These are phyloP conservation scores for Teunomyces aglyptinius DNA, from an alignment of 805 yeast species.

Conservation along the genomic window DNA sequence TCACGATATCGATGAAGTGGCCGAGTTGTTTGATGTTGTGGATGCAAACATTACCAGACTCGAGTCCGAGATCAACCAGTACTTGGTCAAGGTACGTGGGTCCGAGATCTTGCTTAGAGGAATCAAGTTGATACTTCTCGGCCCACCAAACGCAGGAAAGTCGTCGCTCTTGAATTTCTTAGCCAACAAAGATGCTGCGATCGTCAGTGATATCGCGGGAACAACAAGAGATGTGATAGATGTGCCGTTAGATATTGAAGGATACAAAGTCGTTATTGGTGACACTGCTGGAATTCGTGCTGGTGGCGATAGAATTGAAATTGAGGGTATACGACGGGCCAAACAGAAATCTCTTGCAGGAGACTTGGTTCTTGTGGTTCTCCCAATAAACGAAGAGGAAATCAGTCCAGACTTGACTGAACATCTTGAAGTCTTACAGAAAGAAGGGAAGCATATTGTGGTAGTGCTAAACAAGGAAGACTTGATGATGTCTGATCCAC, in stretches of 20 bases:
- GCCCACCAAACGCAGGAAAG: constrained; percentile 97
- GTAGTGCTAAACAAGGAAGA: constrained; percentile 64
- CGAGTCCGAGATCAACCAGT: constrained; percentile 43
- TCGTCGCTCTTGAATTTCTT: constrained; percentile 79
- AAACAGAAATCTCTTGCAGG: constrained; percentile 55
- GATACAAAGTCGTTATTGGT: constrained; percentile 78
- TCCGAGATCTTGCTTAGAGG: constrained; percentile 72
- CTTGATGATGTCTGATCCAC: constrained; percentile 23
- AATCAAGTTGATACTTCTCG: constrained; percentile 67
- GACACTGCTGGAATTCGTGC: constrained; percentile 92
- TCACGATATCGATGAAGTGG: constrained; percentile 70
- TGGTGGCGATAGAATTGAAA: constrained; percentile 58
- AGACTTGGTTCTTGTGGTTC: constrained; percentile 66
- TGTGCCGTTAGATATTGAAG: constrained; percentile 74
- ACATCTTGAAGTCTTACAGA: constrained; percentile 35
- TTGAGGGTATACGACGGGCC: constrained; percentile 81
- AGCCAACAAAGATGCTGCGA: constrained; percentile 79
- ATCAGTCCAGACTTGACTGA: constrained; percentile 30
- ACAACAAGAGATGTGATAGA: constrained; percentile 91
- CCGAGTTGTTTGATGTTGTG: constrained; percentile 52
- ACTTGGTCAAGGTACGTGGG: constrained; percentile 46
- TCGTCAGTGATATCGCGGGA: constrained; percentile 89
- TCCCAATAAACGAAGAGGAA: constrained; percentile 44
- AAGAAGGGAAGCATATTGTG: constrained; percentile 31
- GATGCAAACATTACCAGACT: constrained; percentile 41